Evolutionary conservation across 352 stramenopile genomes (phyloP).

Genomic region (Pythium folliculosum): DNA sequence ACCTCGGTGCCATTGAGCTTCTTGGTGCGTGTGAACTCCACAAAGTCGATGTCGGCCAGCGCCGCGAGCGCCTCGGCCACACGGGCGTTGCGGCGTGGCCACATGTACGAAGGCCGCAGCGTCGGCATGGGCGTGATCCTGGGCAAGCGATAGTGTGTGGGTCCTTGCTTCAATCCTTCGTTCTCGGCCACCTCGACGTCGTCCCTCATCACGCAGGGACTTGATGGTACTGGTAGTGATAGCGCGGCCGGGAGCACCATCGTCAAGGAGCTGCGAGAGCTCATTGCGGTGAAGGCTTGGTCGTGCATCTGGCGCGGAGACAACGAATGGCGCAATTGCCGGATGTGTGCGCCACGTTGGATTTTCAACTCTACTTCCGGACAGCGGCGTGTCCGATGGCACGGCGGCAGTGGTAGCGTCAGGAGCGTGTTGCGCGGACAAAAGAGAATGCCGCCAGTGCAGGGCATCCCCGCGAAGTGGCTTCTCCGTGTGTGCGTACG

Average conservation of each 20-base stretch:
- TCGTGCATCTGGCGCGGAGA: not conserved
- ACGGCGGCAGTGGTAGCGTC: no score
- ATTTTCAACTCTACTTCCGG: not conserved
- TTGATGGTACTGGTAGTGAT: no score
- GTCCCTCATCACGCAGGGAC: no score
- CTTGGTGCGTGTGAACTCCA: conserved; percentile 47
- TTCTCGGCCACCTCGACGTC: no score
- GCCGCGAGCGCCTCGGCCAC: conserved; percentile 41
- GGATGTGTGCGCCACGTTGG: not conserved
- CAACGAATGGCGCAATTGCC: not conserved
- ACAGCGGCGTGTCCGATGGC: no score
- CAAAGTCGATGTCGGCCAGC: conserved; percentile 44
- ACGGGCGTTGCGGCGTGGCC: conserved; percentile 38
- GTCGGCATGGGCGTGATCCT: conserved; percentile 23
- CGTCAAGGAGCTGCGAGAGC: no score
- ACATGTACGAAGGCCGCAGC: conserved; percentile 39
- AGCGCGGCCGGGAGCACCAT: no score
- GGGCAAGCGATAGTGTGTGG: not conserved
- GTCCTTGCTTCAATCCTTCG: no score
- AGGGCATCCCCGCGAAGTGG: not conserved
- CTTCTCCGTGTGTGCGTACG: not conserved
- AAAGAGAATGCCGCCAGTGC: not conserved
- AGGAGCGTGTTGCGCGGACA: not conserved
- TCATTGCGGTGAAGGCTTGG: no score
- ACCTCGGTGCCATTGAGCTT: conserved; percentile 40